Conservation (phyloP, 139 green algal genomes). For the Chlorella sp. region DNA sequence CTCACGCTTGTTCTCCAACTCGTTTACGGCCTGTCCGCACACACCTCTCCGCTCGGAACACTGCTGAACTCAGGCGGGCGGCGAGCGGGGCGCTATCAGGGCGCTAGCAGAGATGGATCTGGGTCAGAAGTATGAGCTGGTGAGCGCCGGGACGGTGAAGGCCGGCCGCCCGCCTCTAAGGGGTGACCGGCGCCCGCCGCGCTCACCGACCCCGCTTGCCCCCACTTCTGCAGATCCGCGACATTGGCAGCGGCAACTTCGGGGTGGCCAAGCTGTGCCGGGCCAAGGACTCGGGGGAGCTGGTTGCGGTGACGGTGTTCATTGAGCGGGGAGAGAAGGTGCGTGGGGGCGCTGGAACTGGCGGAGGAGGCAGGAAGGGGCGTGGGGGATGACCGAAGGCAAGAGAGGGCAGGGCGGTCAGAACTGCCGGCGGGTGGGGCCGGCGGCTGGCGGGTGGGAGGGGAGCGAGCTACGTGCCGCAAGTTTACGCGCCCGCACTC, state of each 20-base stretch:
- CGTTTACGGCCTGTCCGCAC: too few relatives aligned
- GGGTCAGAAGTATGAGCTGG: conserved; percentile 8
- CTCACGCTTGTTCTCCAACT: too few relatives aligned
- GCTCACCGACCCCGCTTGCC: neutral
- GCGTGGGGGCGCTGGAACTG: conserved; percentile 56
- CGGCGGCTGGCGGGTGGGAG: too few relatives aligned
- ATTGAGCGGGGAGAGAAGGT: conserved; percentile 83
- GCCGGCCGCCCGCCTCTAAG: neutral
- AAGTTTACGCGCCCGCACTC: too few relatives aligned
- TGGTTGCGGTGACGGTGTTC: conserved; percentile 87
- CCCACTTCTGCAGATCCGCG: conserved; percentile 50
- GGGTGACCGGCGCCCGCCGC: neutral
- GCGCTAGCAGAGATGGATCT: conserved; percentile 12
- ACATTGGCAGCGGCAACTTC: conserved; percentile 96
- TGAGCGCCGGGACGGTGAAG: neutral
- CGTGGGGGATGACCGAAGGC: neutral
- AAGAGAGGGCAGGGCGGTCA: neutral
- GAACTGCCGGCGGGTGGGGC: too few relatives aligned
- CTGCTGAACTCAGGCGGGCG: too few relatives aligned
- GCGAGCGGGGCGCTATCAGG: neutral
- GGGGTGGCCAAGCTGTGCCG: conserved; percentile 86
- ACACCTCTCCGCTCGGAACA: too few relatives aligned
- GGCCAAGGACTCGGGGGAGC: conserved; percentile 69
- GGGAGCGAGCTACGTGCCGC: too few relatives aligned
- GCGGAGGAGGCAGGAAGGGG: neutral